Percentiles rank a stretch among this genome's conserved stretches.
Evolutionary conservation across 768 basidiomycete species (phyloP).

Genomic region (Podaxis sp.): DNA sequence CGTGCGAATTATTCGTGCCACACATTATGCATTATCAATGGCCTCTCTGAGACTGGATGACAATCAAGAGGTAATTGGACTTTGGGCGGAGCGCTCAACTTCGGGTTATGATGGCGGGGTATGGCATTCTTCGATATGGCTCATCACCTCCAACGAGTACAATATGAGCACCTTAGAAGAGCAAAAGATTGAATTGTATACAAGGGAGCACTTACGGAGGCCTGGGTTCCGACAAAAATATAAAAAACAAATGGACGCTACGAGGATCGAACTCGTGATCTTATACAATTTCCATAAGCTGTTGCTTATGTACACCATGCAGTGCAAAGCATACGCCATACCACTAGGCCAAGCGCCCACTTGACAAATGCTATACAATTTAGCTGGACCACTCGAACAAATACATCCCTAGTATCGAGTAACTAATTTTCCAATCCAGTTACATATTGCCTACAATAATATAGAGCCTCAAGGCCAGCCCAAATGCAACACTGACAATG

Average conservation of each 20-base stretch:
- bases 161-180: not conserved
- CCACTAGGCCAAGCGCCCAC: constrained; percentile 17
- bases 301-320: not conserved
- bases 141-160: not conserved
- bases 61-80: not conserved
- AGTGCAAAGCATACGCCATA: constrained; percentile 18
- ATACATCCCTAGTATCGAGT: too few species aligned
- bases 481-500: too few species aligned
- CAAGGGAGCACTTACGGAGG: not conserved
- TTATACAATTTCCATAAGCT: constrained; percentile 15
- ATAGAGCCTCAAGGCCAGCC: too few species aligned
- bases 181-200: not conserved
- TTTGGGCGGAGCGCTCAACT: not conserved
- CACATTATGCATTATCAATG: not conserved
- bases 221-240: not conserved
- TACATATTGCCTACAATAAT: too few species aligned
- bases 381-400: too few species aligned
- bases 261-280: constrained; percentile 19
- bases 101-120: not conserved
- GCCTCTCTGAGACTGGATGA: not conserved
- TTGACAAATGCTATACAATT: not conserved
- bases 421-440: not conserved
- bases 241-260: constrained; percentile 12
- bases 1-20: too few species aligned
- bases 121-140: not conserved